Evolutionary conservation across 164 flowering plant genomes (phyloP), one percentile per base, ranked within the genome.

Genomic region (Taxillus chinensis): DNA sequence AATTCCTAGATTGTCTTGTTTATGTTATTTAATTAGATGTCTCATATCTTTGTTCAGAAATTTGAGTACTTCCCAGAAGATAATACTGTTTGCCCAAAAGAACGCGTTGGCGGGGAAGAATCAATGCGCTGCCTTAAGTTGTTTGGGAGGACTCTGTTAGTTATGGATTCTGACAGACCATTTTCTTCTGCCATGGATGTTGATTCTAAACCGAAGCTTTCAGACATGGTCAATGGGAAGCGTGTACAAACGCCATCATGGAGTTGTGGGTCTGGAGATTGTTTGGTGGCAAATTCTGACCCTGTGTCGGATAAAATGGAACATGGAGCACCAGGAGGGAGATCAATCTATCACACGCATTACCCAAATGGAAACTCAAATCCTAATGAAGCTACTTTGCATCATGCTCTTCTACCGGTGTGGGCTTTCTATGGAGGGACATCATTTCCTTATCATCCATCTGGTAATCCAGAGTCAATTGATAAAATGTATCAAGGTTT

Each of bases 81-180:
- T 27, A 62, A 68, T 4, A 27, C 45, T 62, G 64, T 14, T 14
- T 41, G 14, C 66, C 41, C 45, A 1, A 67, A 68, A 45, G 76
- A 72, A 63, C 62, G 41, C 15, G 54, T 69, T 7, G 59, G 41
- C 5, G 74, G 59, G 6, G 79, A 71, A 68, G 70, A 77, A 64
- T 67, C 83, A 3, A 63, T 68, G 0, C 71, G 63, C 38, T 70
- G 75, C 66, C 77, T 87, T 65, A 87, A 85, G 75, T 83, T 87
- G 14, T 87, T 87, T 70, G 95, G 90, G 9, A 78, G 68, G 65
- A 87, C 82, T n/a, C 74, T 85, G 12, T 38, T 78, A 37, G 74
- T 87, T 9, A 64, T 75, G 8, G 84, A 81, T 56, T 64, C 78
- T 59, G 67, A 66, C 45, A 68, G 67, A 52, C 73, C 75, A 41